phyloP scores from a whole-genome alignment of 148 eudicot species.

The Rhododendron williamsianum region DNA sequence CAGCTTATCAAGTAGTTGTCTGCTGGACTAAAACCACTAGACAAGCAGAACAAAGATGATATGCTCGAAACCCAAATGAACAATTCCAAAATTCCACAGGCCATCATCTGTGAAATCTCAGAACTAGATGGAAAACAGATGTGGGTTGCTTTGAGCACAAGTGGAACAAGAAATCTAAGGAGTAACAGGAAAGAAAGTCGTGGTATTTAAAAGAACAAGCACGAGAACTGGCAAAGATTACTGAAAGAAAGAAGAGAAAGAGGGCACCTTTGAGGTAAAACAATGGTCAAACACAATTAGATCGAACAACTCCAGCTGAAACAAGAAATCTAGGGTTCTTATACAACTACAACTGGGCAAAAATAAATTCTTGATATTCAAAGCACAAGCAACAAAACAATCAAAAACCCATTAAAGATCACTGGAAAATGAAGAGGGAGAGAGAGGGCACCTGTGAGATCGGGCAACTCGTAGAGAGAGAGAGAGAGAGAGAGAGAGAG shows the following conservation, averaged over 20 bases:
- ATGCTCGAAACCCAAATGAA: constrained; percentile 24
- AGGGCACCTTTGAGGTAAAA: constrained; percentile 12
- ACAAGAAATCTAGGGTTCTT: constrained; percentile 3
- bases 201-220: not conserved
- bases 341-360: not conserved
- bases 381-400: not conserved
- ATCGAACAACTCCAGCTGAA: not conserved
- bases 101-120: constrained; percentile 23
- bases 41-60: constrained; percentile 22
- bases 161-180: not conserved
- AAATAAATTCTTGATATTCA: not conserved
- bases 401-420: constrained; percentile 15
- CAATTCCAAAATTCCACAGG: constrained; percentile 18
- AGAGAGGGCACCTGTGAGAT: constrained; percentile 23
- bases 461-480: constrained; percentile 1
- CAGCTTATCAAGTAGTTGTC: constrained; percentile 61
- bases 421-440: not conserved
- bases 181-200: not conserved
- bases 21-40: constrained; percentile 32
- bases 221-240: not conserved
- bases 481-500: constrained; percentile 11
- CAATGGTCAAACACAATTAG: not conserved
- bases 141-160: not conserved
- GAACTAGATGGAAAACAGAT: not conserved
- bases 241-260: not conserved